These are phyloP conservation scores for Syzygium malaccense DNA, from an alignment of 441 rosid genomes.

Conservation along the genomic window DNA sequence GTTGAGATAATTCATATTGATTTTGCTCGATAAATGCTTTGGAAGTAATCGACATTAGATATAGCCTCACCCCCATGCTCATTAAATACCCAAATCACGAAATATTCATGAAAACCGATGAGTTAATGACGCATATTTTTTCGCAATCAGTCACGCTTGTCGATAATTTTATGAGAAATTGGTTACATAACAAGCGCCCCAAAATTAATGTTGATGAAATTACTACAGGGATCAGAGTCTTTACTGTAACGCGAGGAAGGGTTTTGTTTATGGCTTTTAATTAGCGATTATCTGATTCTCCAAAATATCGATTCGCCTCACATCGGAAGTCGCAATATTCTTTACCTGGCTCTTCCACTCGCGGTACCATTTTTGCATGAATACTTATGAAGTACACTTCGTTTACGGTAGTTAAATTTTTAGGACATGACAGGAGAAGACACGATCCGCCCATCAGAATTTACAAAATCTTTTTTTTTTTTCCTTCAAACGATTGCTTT, in stretches of 20 bases:
- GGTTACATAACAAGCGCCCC: not conserved
- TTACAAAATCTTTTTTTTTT: not conserved
- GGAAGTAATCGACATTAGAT: too few relatives aligned
- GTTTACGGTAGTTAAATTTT: not conserved
- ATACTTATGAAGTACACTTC: not conserved
- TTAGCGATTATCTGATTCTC: not conserved
- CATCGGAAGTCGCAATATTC: not conserved
- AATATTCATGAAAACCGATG: not conserved
- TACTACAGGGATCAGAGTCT: not conserved
- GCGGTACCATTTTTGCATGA: not conserved
- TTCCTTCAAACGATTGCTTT: not conserved
- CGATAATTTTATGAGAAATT: not conserved
- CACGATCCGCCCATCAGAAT: rapidly evolving
- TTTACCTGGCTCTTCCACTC: not conserved
- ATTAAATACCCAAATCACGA: not conserved
- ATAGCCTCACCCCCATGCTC: too few relatives aligned
- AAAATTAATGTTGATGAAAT: not conserved
- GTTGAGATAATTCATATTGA: not conserved
- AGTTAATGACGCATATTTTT: rapidly evolving
- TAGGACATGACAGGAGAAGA: not conserved
- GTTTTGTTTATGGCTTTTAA: not conserved
- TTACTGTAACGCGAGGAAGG: not conserved
- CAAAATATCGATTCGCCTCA: rapidly evolving
- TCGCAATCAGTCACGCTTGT: rapidly evolving
- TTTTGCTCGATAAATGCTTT: not conserved